Evolutionary conservation across 495 filamentous ascomycete species (phyloP), one percentile per base, ranked within the genome.

Genomic region (Hyphodiscus hymeniophilus): DNA sequence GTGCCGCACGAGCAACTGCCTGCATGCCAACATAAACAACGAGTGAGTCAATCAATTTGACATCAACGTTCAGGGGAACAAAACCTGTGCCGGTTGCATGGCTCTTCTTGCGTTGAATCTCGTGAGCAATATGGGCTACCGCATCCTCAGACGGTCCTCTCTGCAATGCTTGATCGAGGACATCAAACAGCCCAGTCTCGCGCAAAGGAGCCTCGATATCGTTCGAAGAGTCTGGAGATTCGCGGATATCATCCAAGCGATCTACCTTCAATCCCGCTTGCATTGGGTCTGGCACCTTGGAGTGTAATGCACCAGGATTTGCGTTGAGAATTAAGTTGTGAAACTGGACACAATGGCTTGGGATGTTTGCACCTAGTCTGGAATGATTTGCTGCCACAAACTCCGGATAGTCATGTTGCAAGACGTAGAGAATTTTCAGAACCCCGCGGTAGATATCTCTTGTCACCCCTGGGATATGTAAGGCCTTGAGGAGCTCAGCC

Each of bases 331-430:
- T 77, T 30, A 96, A 70, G 63, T 95, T 97, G 53, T 86, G 82
- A 47, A 97, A 75, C 63, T 99, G 92, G 21, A 81, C 80, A 59
- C 85, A 91, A 56, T 94, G 86, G 18, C 77, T 73, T 1, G 94
- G 89, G 42, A 97, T 86, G 55, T 79, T 79, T 60, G 88, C 84
- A 73, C 85, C 89, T 36, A 99, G 78, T 47, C 82, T 79, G 52
- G 84, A 81, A 54, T 94, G 85, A 60, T 92, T 85, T 54, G 91
- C 85, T 22, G 84, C 82, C 34, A 97, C 72, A 62, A 95, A 97
- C 46, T 94, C 89, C 0, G 89, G 87, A 65, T 87, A 96, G 61
- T 99, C 92, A 54, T 97, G 92, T 47, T 94, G 84, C 39, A 99
- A 70, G 30, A 96, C 75, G 16, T 92, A 67, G 50, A 97, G 64